Base-by-base conservation (phyloP, 768 basidiomycete genomes). In the Wakefieldia striispora region DNA sequence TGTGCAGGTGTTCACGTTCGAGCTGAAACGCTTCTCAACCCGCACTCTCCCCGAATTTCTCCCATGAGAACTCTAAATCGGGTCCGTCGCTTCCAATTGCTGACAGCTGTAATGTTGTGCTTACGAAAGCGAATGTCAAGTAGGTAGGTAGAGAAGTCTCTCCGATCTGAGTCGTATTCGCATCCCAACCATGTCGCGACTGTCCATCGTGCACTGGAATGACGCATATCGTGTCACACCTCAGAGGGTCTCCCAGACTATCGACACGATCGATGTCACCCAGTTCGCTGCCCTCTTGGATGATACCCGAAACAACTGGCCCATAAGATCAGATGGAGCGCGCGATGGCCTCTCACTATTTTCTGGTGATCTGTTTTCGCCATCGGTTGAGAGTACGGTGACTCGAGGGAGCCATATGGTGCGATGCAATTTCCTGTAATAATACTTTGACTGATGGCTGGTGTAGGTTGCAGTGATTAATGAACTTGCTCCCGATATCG, bases 381-480 rank as follows among this genome's bases (percentile, higher is more conserved):
- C 91, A 0, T 88, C 85, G 0, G 78, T 88, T 1, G 91, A 92
- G 65, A 86, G 83, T 58, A 84, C 86, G 4, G 83, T 94, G 26
- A 91, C 89, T 3, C 74, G 90, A 66, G 90, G 91, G 41, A 87
- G 83, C 56, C 89, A 93, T 79, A 90, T 91, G 88, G 88, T 88
- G 55, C 40, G 72, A 57, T 12, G 11, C 1, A 8, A 29, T n/a
- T 8, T 29, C 9, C 6, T 2, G 17, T 6, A 37, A 29, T 29
- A 11, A 6, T 7, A 6, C 36, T 1, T 37, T 17, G 10, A 44
- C 41, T 19, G 41, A 55, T 17, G 35, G 24, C 8, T 16, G n/a
- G n/a, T 11, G 9, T 58, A 88, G 88, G 86, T 89, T n/a, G 89
- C 91, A 3, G 79, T 92, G 16, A 78, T 92, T 72, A 92, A 92